Evolutionary conservation across 495 filamentous ascomycete species (phyloP), one percentile per base, ranked within the genome.

Genomic region (Hyaloscypha hepaticicola): DNA sequence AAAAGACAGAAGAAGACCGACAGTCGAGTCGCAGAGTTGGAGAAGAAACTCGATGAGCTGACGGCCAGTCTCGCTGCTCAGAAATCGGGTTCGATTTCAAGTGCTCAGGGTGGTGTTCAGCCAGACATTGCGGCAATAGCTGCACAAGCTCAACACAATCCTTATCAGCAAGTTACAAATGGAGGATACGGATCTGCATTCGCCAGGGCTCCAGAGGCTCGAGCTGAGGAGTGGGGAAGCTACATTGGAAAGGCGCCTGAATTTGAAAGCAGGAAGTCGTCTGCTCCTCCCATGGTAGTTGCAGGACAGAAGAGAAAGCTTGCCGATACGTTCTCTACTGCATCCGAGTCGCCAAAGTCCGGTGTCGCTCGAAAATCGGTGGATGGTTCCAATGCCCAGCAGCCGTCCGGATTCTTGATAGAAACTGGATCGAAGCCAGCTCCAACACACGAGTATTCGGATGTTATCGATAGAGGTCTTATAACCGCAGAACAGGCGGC

Each of bases 1-100:
- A 97, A 96, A 76, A 81, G 94, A 29, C 90, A 93, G 78, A 96
- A 95, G 79, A 97, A 97, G 79, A 92, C 90, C 28, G 95, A 97
- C 72, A 92, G 85, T 63, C 85, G 93, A 45, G 93, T 99, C 8
- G 88, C 92, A 16, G 94, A 97, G 77, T 79, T 99, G 49, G 95
- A 99, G 77, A 91, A 88, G 78, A 96, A 96, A 78, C 93, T 99
- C 56, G 92, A 97, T 77, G 90, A 62, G 3, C 73, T 97, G 74
- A 96, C 90, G 2, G 91, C 90, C 0, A 90, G 83, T 56, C 70
- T 96, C 60, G 84, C 90, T 33, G 85, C 87, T 1, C 80, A 75
- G 63, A 80, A 80, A 57, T 57, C 60, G n/a, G 62, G 21, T 34
- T 12, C 64, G 19, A 12, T 21, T 12, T 11, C 28, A 19, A 52